These are phyloP conservation scores for Eucalyptus globulus DNA, from an alignment of 345 rosid genomes.

Conservation along the genomic window DNA sequence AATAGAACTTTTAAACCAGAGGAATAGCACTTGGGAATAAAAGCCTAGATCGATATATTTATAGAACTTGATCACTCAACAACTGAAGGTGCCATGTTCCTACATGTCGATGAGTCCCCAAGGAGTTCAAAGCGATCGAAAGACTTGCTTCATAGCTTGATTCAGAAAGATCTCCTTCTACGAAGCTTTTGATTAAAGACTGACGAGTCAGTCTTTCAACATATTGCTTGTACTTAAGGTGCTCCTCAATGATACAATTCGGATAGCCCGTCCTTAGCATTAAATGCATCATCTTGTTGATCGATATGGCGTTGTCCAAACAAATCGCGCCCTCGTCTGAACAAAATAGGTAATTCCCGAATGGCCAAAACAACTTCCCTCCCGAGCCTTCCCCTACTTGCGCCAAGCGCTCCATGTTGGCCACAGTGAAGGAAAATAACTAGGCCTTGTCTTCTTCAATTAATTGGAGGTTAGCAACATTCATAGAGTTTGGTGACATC, in stretches of 20 bases:
- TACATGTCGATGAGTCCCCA: conserved; percentile 32
- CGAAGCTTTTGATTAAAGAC: conserved; percentile 28
- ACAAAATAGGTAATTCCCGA: conserved; percentile 64
- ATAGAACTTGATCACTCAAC: not conserved
- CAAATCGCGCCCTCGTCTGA: conserved; percentile 66
- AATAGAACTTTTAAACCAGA: not conserved
- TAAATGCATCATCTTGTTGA: conserved; percentile 37
- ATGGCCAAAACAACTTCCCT: conserved; percentile 39
- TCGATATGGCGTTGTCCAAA: conserved; percentile 36
- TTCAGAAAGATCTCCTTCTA: conserved; percentile 14
- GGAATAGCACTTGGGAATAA: not conserved
- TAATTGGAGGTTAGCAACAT: not conserved
- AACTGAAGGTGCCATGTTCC: not conserved
- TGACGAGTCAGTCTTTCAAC: conserved; percentile 22
- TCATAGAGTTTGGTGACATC: conserved; percentile 2
- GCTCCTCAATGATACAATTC: conserved; percentile 32
- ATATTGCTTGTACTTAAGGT: conserved; percentile 46
- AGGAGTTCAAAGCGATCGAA: conserved; percentile 57
- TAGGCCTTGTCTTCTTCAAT: not conserved
- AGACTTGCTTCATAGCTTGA: conserved; percentile 63
- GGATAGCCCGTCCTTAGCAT: conserved; percentile 16
- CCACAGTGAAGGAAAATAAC: not conserved
- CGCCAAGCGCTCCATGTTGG: not conserved
- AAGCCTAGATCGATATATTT: not conserved
- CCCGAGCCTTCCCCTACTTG: not conserved